phyloP scores from a whole-genome alignment of 2,329 filamentous ascomycete genomes.

The Xylariomycetidae sp. region DNA sequence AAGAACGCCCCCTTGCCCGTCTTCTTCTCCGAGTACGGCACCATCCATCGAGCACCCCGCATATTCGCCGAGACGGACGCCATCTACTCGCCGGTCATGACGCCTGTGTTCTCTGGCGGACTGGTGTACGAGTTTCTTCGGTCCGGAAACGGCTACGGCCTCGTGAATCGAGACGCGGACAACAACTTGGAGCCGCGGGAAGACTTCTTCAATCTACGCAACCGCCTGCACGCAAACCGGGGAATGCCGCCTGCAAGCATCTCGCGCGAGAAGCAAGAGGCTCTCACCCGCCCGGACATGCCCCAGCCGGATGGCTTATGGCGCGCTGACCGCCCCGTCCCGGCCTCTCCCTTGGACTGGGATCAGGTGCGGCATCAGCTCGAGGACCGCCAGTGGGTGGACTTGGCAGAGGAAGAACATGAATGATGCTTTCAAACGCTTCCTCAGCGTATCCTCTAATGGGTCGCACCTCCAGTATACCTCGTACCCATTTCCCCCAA shows the following conservation, averaged over 20 bases:
- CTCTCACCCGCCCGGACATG: conserved; percentile 4
- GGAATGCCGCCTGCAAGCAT: background rate
- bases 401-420: conserved; percentile 11
- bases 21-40: conserved; percentile 56
- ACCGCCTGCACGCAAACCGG: conserved; percentile 1
- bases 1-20: conserved; percentile 29
- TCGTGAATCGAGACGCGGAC: conserved; percentile 29
- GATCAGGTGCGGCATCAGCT: conserved; percentile 4
- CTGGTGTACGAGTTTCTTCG: conserved; percentile 58
- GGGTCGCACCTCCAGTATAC: too few relatives aligned
- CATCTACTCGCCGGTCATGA: conserved; percentile 52
- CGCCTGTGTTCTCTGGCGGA: conserved; percentile 48
- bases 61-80: conserved; percentile 51
- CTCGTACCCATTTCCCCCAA: too few relatives aligned
- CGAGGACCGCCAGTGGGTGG: conserved; percentile 18
- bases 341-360: conserved; percentile 16
- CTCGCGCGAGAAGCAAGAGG: background rate
- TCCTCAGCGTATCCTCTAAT: too few relatives aligned
- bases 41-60: conserved; percentile 44
- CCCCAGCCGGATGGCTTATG: conserved; percentile 2
- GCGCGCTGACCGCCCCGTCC: conserved; percentile 1
- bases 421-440: too few relatives aligned
- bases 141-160: conserved; percentile 37
- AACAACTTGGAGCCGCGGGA: conserved; percentile 2
- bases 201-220: conserved; percentile 11